Base-by-base conservation (phyloP, 2,329 filamentous ascomycete species). In the Trichoderma pleuroti region DNA sequence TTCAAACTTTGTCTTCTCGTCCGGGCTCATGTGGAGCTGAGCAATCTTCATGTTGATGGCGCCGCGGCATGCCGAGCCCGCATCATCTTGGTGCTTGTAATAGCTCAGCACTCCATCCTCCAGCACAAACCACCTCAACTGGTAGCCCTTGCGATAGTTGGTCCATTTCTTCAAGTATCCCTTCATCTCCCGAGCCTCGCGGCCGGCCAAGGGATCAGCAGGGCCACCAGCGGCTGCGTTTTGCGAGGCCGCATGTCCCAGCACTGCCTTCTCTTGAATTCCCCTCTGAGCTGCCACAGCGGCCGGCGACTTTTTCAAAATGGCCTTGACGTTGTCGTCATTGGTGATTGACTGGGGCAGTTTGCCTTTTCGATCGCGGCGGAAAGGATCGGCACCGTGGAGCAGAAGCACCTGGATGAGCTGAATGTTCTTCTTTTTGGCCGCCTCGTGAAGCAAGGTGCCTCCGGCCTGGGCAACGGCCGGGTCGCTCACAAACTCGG, bases 121-220 rank as follows among this genome's bases (percentile, higher is more conserved):
- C 10, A 99, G 88, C 16, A 98, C 96, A 78, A 99, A 99, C 94
- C 95, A 99, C 72, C 96, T 88, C 73, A 99, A 81, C 82, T 99
- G 97, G 83, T 98, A 99, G 10, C 96, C 96, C 78, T 93, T 94
- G 26, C 95, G 94, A 80, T 99, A 99, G 80, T 99, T 99, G 61
- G 96, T 99, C 96, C 96, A 99, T 81, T 99, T 99, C 83, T 98
- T 98, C 70, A 99, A 85, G 80, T 98, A 99, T 8, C 96, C 96
- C 83, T 97, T 98, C 93, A 99, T 98, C 81, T 98, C 95, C 61
- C 94, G 88, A 21, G 93, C 92, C 78, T 99, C 96, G 74, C 95
- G 94, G 18, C 92, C 91, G 30, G 92, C 92, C 71, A 90, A 80
- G 24, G 88, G 84, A 74, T 92, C 87, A 11, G 86, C 84, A 18